Evolutionary conservation across 2,329 filamentous ascomycete genomes (phyloP).

Genomic region (Atkinsonella hypoxylon): DNA sequence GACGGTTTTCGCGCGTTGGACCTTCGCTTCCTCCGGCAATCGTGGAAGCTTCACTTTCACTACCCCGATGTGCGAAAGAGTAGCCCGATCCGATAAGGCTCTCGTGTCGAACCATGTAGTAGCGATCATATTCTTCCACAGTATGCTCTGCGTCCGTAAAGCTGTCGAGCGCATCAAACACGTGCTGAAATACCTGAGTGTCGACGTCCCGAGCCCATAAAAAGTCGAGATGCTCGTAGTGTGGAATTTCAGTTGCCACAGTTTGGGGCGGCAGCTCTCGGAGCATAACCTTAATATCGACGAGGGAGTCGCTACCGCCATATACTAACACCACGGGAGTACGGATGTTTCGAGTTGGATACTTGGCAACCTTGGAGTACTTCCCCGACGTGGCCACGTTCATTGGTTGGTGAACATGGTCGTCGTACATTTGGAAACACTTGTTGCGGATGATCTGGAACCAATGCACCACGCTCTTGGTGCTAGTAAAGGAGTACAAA

Average conservation of each 20-base stretch:
- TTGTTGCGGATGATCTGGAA: constrained; percentile 97
- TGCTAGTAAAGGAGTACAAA: constrained; percentile 91
- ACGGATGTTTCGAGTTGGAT: constrained; percentile 92
- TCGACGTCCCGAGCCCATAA: constrained; percentile 86
- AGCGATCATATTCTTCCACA: constrained; percentile 48
- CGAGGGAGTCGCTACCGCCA: constrained; percentile 83
- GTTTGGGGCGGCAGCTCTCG: constrained; percentile 78
- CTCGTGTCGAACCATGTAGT: constrained; percentile 37
- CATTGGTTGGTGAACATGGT: constrained; percentile 73
- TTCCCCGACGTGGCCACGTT: constrained; percentile 59
- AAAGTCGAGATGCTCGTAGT: constrained; percentile 96
- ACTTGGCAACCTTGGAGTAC: constrained; percentile 93
- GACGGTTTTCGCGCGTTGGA: constrained; percentile 7
- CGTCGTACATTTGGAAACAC: constrained; percentile 97
- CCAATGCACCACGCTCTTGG: constrained; percentile 96
- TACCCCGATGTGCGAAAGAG: constrained; percentile 16
- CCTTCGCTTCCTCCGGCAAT: constrained; percentile 10
- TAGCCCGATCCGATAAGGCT: constrained; percentile 32
- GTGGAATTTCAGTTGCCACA: constrained; percentile 71
- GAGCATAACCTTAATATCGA: constrained; percentile 89
- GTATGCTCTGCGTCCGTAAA: constrained; percentile 48
- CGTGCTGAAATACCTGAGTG: constrained; percentile 74
- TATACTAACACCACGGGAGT: constrained; percentile 91
- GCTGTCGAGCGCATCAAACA: constrained; percentile 76
- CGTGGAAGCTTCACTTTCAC: constrained; percentile 26